These are phyloP conservation scores for Lagenidium sp. DNA, from an alignment of 352 stramenopile species.

Conservation along the genomic window DNA sequence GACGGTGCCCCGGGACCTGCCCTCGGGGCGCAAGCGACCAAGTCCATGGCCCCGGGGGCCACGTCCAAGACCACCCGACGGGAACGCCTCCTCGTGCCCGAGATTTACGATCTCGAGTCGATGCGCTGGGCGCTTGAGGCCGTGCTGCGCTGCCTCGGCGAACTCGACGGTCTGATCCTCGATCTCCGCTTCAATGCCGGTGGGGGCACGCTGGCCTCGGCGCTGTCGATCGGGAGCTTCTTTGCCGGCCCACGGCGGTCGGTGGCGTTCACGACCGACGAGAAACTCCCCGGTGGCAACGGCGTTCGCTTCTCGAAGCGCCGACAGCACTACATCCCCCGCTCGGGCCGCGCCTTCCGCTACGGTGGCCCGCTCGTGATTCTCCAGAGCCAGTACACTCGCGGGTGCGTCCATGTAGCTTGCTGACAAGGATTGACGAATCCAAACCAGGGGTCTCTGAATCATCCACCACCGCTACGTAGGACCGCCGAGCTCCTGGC, in stretches of 20 bases:
- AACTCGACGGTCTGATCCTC: conserved; percentile 61
- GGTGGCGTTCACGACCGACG: conserved; percentile 59
- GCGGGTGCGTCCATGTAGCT: conserved; percentile 50
- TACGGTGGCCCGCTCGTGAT: conserved; percentile 64
- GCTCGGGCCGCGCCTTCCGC: conserved; percentile 34
- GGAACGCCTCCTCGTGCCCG: conserved; percentile 26
- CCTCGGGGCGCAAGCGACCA: not conserved
- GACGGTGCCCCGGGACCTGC: not conserved
- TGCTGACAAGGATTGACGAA: too few relatives aligned
- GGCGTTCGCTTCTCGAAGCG: conserved; percentile 32
- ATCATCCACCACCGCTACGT: too few relatives aligned
- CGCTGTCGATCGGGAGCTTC: conserved; percentile 62
- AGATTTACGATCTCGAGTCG: conserved; percentile 81
- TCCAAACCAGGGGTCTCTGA: too few relatives aligned
- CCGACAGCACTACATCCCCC: conserved; percentile 56
- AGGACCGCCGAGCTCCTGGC: conserved; percentile 58
- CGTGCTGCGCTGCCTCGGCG: conserved; percentile 50
- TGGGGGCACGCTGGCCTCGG: conserved; percentile 49
- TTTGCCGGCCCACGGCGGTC: conserved; percentile 39
- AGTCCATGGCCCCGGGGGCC: not conserved
- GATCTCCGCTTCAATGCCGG: conserved; percentile 72
- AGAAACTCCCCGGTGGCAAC: conserved; percentile 32
- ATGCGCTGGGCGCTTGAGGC: conserved; percentile 84
- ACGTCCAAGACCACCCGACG: not conserved
- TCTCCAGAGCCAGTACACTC: conserved; percentile 68